phyloP scores from a whole-genome alignment of 164 flowering plant genomes.

The Vitis amurensis region DNA sequence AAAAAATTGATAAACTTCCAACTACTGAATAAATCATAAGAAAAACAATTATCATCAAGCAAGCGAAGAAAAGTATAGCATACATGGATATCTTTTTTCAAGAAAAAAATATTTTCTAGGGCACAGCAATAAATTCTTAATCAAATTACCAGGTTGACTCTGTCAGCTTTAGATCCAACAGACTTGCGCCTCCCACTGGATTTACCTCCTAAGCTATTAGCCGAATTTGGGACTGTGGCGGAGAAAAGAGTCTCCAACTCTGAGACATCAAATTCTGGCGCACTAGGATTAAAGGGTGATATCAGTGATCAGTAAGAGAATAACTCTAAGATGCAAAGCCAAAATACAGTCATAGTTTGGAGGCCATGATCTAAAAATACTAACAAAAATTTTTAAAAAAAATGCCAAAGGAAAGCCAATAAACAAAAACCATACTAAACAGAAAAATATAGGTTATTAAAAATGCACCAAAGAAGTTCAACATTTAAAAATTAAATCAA shows the following conservation, averaged over 20 bases:
- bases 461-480: neutral
- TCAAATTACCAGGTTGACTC: constrained; percentile 69
- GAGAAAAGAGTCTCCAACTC: constrained; percentile 94
- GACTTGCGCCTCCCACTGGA: constrained; percentile 72
- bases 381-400: neutral
- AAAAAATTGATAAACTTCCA: neutral
- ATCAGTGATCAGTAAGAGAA: constrained; percentile 2
- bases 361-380: neutral
- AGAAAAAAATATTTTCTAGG: neutral
- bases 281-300: constrained; percentile 41
- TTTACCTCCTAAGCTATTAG: constrained; percentile 56
- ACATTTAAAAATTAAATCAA: no score
- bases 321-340: neutral
- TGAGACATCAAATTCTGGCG: constrained; percentile 89
- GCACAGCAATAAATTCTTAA: neutral
- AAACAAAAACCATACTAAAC: neutral
- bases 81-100: neutral
- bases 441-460: neutral
- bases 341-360: neutral
- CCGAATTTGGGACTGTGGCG: constrained; percentile 64
- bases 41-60: neutral
- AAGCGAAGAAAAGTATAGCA: neutral
- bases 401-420: no score
- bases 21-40: neutral
- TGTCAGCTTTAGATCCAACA: constrained; percentile 79